Conservation (phyloP, 768 basidiomycete species). For the Leucocoprinus birnbaumii region DNA sequence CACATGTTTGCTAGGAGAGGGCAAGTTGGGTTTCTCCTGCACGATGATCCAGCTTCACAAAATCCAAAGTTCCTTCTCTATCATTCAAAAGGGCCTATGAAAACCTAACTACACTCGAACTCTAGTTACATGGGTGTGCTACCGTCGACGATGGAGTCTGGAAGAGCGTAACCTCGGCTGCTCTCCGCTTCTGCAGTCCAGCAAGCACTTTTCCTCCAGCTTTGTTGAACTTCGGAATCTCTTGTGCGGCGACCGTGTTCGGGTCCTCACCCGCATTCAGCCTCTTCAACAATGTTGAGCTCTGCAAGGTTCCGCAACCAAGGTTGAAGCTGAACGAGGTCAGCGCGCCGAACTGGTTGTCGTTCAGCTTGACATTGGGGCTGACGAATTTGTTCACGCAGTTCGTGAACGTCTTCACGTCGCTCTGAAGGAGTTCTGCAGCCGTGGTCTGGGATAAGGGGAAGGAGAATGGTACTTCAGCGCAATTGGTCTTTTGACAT, state of each 20-base stretch:
- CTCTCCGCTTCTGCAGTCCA: conserved; percentile 27
- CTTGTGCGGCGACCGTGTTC: conserved; percentile 32
- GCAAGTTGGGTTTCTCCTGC: no score
- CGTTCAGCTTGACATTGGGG: conserved; percentile 27
- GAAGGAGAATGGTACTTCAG: conserved; percentile 26
- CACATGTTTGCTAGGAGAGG: no score
- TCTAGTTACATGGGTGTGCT: conserved; percentile 25
- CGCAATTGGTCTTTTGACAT: conserved; percentile 18
- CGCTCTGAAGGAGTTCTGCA: conserved; percentile 23
- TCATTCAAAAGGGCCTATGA: no score
- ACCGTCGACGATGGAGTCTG: conserved; percentile 28
- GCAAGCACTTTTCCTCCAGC: conserved; percentile 27
- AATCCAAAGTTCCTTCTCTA: no score
- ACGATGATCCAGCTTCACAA: no score
- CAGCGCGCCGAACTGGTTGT: conserved; percentile 35
- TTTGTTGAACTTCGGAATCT: conserved; percentile 30
- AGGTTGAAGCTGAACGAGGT: conserved; percentile 30
- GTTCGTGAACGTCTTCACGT: conserved; percentile 23
- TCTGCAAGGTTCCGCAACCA: conserved; percentile 26
- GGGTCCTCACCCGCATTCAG: conserved; percentile 32
- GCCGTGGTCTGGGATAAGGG: conserved; percentile 25
- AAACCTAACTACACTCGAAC: background rate
- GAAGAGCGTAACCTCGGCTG: conserved; percentile 30
- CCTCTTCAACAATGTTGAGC: conserved; percentile 28
- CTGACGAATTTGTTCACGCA: conserved; percentile 27